These are phyloP conservation scores for Meredithiella fracta DNA, from an alignment of 2,329 filamentous ascomycete genomes.

Conservation along the genomic window DNA sequence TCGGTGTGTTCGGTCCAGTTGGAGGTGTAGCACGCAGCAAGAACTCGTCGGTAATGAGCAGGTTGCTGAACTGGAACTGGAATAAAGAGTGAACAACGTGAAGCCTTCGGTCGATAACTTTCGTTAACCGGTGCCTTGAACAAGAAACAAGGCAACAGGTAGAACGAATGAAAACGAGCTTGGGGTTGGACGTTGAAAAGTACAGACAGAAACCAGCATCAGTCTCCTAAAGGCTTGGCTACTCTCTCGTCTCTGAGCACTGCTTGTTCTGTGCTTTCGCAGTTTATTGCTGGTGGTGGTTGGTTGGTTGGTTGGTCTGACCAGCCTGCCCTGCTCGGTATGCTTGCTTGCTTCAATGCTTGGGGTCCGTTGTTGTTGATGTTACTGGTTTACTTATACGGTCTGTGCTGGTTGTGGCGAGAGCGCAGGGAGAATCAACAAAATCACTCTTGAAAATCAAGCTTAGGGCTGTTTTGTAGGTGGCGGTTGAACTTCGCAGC, in stretches of 20 bases:
- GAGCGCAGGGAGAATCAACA: too few relatives aligned
- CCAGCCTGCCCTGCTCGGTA: neutral
- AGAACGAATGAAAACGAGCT: neutral
- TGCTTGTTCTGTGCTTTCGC: too few relatives aligned
- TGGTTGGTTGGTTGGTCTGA: neutral
- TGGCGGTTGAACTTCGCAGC: constrained; percentile 9
- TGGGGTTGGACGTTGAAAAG: neutral
- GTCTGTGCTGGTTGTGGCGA: neutral
- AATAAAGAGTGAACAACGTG: neutral
- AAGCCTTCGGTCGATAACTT: neutral
- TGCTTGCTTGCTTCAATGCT: neutral
- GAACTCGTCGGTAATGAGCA: neutral
- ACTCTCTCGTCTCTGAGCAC: too few relatives aligned
- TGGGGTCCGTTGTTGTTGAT: neutral
- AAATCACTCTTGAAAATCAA: too few relatives aligned
- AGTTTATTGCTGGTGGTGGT: too few relatives aligned
- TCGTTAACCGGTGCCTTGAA: neutral
- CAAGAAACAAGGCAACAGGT: neutral
- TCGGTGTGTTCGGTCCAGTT: neutral
- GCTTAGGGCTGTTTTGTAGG: neutral
- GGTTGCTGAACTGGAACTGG: neutral
- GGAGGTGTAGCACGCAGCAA: neutral
- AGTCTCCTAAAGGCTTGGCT: neutral
- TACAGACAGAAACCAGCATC: neutral
- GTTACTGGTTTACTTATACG: neutral